Evolutionary conservation across 202 grass and related monocot species (phyloP).

Genomic region (Saccharum hybrid): DNA sequence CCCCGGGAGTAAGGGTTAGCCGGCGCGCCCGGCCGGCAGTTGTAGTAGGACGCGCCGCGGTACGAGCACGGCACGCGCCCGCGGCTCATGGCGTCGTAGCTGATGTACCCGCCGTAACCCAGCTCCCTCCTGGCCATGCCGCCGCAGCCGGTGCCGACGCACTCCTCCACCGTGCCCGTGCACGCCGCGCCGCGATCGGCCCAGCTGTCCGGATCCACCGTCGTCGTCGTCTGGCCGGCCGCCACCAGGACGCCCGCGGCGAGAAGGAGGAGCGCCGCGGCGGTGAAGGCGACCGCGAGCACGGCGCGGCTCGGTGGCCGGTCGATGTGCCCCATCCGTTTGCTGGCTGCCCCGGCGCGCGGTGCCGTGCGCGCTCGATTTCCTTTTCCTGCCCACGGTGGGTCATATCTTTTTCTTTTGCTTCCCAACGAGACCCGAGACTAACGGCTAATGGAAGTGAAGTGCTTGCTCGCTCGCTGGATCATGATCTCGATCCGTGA

Average conservation of each 20-base stretch:
- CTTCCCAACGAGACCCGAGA: not conserved
- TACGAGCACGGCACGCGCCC: constrained; percentile 50
- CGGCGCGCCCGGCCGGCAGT: constrained; percentile 65
- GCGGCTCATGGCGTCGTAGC: constrained; percentile 68
- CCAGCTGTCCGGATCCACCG: constrained; percentile 13
- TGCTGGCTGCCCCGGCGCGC: not conserved
- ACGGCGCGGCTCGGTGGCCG: not conserved
- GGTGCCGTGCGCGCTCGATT: not conserved
- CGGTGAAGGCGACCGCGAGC: not conserved
- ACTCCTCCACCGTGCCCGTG: constrained; percentile 33
- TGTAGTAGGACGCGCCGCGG: too few relatives aligned
- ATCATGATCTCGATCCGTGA: constrained; percentile 32
- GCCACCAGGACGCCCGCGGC: not conserved
- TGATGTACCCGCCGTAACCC: constrained; percentile 38
- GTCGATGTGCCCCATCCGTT: not conserved
- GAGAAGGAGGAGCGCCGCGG: not conserved
- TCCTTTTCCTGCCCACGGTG: not conserved
- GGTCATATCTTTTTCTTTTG: not conserved
- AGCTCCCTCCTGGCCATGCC: constrained; percentile 45
- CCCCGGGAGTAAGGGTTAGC: constrained; percentile 76
- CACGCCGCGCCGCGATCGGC: not conserved
- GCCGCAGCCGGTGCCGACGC: too few relatives aligned
- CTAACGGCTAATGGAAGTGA: constrained; percentile 12
- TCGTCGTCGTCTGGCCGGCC: not conserved
- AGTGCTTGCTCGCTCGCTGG: not conserved